Percentiles rank a stretch among this genome's conserved stretches.
Evolutionary conservation across 2,329 filamentous ascomycete genomes (phyloP).

Genomic region (Aspergillus carbonarius): DNA sequence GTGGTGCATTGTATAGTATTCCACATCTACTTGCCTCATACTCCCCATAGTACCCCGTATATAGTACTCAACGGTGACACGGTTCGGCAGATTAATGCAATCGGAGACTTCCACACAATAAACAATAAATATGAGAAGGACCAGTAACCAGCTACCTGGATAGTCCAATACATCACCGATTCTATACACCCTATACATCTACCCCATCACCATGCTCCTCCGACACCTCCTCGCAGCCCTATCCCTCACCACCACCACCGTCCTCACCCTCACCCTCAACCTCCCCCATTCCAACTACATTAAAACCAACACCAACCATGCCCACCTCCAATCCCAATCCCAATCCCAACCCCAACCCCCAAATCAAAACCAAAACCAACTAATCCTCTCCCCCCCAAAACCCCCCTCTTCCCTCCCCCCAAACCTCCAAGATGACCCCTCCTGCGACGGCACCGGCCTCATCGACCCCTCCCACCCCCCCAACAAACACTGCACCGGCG

Average conservation of each 20-base stretch:
- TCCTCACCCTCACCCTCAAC: constrained; percentile 7
- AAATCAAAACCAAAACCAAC: background rate
- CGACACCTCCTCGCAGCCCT: constrained; percentile 16
- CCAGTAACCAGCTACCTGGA: no score
- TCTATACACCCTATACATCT: no score
- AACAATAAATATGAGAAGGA: no score
- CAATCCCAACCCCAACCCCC: no score
- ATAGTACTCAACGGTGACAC: no score
- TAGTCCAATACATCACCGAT: no score
- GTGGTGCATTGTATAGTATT: background rate
- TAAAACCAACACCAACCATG: background rate
- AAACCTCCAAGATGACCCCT: constrained; percentile 13
- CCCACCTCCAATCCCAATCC: background rate
- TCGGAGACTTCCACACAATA: no score
- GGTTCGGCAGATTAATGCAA: no score
- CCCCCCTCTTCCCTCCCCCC: background rate
- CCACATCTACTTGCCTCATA: no score
- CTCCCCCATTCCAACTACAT: constrained; percentile 4
- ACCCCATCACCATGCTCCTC: background rate
- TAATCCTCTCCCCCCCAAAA: background rate
- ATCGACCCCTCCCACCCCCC: constrained; percentile 23
- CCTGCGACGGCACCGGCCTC: constrained; percentile 28
- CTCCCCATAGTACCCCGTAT: no score
- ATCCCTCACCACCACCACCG: constrained; percentile 10
- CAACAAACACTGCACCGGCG: constrained; percentile 23